phyloP scores from a whole-genome alignment of 2,329 filamentous ascomycete genomes.

The Chrysoporthe cubensis region DNA sequence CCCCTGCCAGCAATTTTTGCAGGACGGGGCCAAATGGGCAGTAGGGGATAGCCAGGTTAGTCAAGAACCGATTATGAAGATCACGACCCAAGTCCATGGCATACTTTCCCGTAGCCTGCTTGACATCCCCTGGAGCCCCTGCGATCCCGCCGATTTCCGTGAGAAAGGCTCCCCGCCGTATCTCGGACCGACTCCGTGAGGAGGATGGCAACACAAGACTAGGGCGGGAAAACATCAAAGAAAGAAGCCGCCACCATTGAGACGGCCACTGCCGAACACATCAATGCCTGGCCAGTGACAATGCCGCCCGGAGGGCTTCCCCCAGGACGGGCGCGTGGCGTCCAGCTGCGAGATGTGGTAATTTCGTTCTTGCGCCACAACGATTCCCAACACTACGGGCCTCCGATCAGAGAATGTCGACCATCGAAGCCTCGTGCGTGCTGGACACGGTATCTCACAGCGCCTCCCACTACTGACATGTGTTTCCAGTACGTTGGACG shows the following conservation, averaged over 20 bases:
- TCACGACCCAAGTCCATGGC: background rate
- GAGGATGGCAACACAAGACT: background rate
- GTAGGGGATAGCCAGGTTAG: background rate
- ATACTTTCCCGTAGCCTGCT: background rate
- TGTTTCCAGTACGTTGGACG: background rate
- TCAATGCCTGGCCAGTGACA: background rate
- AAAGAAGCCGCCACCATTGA: background rate
- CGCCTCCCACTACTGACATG: background rate
- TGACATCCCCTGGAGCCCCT: background rate
- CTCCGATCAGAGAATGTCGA: background rate
- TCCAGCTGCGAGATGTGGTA: background rate
- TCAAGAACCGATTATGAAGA: background rate
- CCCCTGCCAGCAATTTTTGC: background rate
- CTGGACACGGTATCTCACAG: background rate
- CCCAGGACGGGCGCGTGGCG: slow-evolving; percentile 5
- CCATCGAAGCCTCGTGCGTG: background rate
- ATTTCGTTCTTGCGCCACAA: background rate
- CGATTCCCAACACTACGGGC: background rate
- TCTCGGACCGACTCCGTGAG: slow-evolving; percentile 3
- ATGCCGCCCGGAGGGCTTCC: background rate
- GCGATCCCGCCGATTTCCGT: background rate
- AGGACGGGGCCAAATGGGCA: background rate
- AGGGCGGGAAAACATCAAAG: background rate
- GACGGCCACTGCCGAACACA: slow-evolving; percentile 3
- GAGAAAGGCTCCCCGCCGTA: background rate